These are phyloP conservation scores for Hyaloperonospora brassicae DNA, from an alignment of 352 stramenopile species.

Conservation along the genomic window DNA sequence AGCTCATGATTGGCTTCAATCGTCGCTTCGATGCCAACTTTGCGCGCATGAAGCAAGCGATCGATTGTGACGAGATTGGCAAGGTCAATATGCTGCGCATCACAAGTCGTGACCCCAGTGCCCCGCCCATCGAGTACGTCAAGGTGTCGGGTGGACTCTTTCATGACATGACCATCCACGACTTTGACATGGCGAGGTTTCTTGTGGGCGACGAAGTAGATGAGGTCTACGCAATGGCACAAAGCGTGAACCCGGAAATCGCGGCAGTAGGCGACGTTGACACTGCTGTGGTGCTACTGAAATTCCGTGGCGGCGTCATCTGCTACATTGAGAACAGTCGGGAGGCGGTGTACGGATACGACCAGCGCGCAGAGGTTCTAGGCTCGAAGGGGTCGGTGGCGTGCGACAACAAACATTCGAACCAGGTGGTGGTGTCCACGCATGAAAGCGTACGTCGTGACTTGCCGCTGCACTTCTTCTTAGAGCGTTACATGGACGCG, in stretches of 20 bases:
- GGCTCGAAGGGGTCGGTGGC: constrained; percentile 85
- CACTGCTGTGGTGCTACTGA: constrained; percentile 86
- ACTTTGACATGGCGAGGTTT: constrained; percentile 92
- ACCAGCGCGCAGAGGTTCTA: constrained; percentile 90
- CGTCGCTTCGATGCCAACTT: constrained; percentile 94
- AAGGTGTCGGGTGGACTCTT: constrained; percentile 86
- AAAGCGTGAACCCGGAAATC: constrained; percentile 46
- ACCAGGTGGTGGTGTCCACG: constrained; percentile 67
- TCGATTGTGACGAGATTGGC: constrained; percentile 84
- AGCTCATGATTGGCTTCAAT: constrained; percentile 93
- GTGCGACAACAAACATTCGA: constrained; percentile 92
- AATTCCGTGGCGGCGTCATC: constrained; percentile 85
- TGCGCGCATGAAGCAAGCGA: constrained; percentile 71
- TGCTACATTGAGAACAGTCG: constrained; percentile 93
- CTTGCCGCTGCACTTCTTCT: constrained; percentile 92
- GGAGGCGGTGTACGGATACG: constrained; percentile 91
- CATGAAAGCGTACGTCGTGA: constrained; percentile 47
- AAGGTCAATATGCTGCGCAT: constrained; percentile 81
- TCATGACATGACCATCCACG: constrained; percentile 94
- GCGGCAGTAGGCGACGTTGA: constrained; percentile 83
- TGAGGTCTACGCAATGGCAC: constrained; percentile 64
- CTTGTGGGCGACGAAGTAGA: constrained; percentile 77
- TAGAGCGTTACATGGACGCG: constrained; percentile 90
- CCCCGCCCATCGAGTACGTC: constrained; percentile 43
- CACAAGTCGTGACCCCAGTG: constrained; percentile 47